A percentile compares a stretch with the other conserved stretches of the same genome.
phyloP scores from a whole-genome alignment of 108 stramenopile genomes.

The Aurantiochytrium sp. region DNA sequence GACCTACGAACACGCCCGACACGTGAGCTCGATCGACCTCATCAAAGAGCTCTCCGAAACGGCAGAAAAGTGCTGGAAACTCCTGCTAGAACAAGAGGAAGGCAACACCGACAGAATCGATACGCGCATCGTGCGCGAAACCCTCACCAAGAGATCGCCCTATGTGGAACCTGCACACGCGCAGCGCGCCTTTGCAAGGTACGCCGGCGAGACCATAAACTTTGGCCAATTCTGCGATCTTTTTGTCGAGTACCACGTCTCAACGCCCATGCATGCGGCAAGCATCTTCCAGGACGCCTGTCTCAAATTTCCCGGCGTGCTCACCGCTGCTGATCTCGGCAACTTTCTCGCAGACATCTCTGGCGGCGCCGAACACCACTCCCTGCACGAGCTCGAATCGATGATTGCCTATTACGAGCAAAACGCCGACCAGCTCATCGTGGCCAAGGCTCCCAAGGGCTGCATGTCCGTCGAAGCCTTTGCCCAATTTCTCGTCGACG shows the following conservation, averaged over 20 bases:
- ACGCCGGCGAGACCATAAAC: background rate
- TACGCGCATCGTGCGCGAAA: background rate
- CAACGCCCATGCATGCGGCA: background rate
- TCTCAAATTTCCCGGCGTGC: background rate
- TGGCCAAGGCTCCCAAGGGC: background rate
- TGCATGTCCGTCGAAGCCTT: background rate
- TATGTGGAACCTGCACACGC: background rate
- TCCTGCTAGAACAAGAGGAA: background rate
- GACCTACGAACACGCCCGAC: background rate
- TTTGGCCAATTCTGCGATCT: background rate
- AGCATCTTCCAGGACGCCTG: background rate
- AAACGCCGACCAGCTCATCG: background rate
- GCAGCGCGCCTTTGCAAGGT: background rate
- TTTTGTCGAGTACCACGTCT: background rate
- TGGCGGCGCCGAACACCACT: background rate
- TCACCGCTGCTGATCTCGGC: background rate
- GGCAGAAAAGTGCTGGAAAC: background rate
- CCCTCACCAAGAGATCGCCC: background rate
- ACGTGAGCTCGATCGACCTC: background rate
- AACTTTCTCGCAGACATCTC: background rate
- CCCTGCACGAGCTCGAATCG: background rate
- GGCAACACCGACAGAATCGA: background rate
- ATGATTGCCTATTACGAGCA: background rate
- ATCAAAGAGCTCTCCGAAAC: background rate
- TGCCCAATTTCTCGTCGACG: background rate